Conservation (phyloP, 2,329 filamentous ascomycete genomes). For the Fusarium fracticaudum region DNA sequence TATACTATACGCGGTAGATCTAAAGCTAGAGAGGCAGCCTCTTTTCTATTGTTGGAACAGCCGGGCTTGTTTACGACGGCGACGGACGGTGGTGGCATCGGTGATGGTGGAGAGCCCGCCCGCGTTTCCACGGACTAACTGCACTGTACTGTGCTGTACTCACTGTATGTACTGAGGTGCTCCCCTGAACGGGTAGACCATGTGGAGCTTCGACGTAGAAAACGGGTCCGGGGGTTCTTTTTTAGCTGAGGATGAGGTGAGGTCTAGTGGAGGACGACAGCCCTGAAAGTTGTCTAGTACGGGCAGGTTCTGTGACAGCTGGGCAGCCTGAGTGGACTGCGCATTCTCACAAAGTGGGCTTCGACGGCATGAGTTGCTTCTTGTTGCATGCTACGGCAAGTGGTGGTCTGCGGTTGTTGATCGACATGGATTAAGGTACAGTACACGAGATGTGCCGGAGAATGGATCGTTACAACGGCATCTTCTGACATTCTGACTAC, state of each 20-base stretch:
- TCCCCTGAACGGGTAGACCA: conserved; percentile 20
- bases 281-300: conserved; percentile 1
- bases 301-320: conserved; percentile 1
- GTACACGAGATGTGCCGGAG: conserved; percentile 5
- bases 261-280: conserved; percentile 22
- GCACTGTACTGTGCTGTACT: neutral
- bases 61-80: conserved; percentile 26
- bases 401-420: neutral
- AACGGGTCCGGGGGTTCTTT: conserved; percentile 24
- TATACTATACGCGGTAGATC: conserved; percentile 7
- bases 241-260: conserved; percentile 37
- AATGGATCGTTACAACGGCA: conserved; percentile 19
- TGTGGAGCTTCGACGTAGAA: conserved; percentile 22
- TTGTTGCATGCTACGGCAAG: neutral
- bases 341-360: neutral
- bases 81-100: conserved; percentile 34
- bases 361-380: neutral
- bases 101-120: conserved; percentile 12
- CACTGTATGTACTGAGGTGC: neutral
- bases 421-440: conserved; percentile 15
- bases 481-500: conserved; percentile 2
- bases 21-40: conserved; percentile 29
- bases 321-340: neutral
- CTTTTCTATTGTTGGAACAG: conserved; percentile 35
- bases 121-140: neutral